A percentile compares a stretch with the other conserved stretches of the same genome.
Evolutionary conservation across 345 rosid genomes (phyloP).

Genomic region (Hibiscus tridactylites): DNA sequence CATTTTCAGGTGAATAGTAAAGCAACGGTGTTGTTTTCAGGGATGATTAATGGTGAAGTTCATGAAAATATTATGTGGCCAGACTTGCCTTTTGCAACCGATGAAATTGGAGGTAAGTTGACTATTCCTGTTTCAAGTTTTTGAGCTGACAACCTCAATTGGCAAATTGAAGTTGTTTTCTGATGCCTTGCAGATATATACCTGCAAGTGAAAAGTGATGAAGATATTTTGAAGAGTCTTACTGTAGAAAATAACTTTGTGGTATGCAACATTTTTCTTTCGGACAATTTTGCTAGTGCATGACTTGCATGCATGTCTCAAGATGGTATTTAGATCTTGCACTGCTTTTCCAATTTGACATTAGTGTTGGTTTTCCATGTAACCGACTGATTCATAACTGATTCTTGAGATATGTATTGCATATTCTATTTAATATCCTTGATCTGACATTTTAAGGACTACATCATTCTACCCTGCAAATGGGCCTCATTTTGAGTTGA

Average conservation of each 20-base stretch:
- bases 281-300: not conserved
- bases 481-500: not conserved
- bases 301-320: not conserved
- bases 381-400: not conserved
- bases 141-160: not conserved
- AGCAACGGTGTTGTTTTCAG: conserved; percentile 72
- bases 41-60: conserved; percentile 46
- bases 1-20: conserved; percentile 68
- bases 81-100: conserved; percentile 73
- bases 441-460: not conserved
- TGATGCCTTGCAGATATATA: conserved; percentile 55
- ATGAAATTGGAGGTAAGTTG: conserved; percentile 79
- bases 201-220: conserved; percentile 78
- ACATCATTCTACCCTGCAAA: not conserved
- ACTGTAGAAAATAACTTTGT: conserved; percentile 60
- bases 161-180: conserved; percentile 12
- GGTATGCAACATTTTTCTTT: conserved; percentile 43
- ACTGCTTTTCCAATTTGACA: not conserved
- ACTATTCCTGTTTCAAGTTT: not conserved
- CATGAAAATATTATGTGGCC: conserved; percentile 80
- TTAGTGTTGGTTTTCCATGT: not conserved
- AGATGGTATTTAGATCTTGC: not conserved
- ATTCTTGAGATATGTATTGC: not conserved
- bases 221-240: conserved; percentile 61
- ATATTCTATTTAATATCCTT: not conserved